Evolutionary conservation across 495 filamentous ascomycete species (phyloP), one percentile per base, ranked within the genome.

Genomic region (Trichocladium antarcticum): DNA sequence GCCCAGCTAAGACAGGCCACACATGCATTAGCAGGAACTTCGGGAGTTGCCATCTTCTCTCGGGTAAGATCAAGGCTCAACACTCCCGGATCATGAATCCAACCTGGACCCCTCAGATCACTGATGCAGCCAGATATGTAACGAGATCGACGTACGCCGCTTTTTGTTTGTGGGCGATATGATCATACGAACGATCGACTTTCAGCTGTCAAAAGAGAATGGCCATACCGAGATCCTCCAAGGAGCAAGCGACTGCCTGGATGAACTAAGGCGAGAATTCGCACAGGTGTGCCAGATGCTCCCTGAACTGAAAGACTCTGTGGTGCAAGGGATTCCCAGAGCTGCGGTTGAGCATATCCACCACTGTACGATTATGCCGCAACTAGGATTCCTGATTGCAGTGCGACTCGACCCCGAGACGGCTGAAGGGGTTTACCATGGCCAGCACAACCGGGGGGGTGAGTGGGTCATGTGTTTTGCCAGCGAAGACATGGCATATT

Each of bases 341-440:
- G 72, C 67, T 65, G 72, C 70, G 4, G 49, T 50, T 56, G 69
- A 54, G 56, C 84, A 60, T 66, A 74, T 66, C 60, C 80, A 48
- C 67, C 80, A 60, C 55, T 96, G 66, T 42, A 83, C 93, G 17
- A 89, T 89, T 62, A 87, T 95, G 55, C 89, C 88, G 9, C 87
- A 94, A 58, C 75, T 95, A 12, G 93, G 92, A 2, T 98, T 94
- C 64, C 76, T 96, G 15, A 84, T 88, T 20, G 81, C 82, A 0
- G 80, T 95, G 19, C 74, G 76, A 1, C 63, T 84, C 10, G 78
- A 89, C 56, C 67, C 72, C 15, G 61, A 71, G 6, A 78, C 75
- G 7, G 81, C 82, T 0, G 67, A 73, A 44, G 77, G 80, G 0
- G 69, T 79, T 0, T 97, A 83, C 57, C 72, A 78, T 45, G 86